Percentiles rank a stretch among this genome's conserved stretches.
Conservation (phyloP, 1,284 basidiomycete species). For the Leucoagaricus sp. region DNA sequence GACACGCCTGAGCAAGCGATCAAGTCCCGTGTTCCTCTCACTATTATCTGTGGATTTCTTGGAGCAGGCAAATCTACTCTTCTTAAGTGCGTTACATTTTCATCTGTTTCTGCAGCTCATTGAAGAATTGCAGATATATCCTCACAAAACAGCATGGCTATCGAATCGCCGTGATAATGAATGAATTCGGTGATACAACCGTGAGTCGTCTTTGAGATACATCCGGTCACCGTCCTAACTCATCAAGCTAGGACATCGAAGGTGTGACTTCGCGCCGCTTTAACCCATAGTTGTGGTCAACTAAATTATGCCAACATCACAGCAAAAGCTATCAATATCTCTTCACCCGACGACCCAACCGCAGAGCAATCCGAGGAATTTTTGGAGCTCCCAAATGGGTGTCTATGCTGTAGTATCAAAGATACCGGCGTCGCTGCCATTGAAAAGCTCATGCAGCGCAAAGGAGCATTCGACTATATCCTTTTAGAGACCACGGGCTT, state of each 20-base stretch:
- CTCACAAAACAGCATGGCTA: conserved; percentile 91
- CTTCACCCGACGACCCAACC: conserved; percentile 63
- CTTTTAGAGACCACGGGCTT: conserved; percentile 92
- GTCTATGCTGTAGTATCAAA: conserved; percentile 93
- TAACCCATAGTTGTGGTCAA: background rate
- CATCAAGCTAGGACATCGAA: conserved; percentile 58
- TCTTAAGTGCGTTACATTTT: conserved; percentile 53
- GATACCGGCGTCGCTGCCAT: conserved; percentile 90
- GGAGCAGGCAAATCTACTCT: conserved; percentile 92
- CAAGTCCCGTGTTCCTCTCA: conserved; percentile 73
- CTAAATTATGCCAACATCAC: conserved; percentile 7
- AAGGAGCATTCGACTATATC: conserved; percentile 90
- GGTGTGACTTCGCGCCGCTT: conserved; percentile 36
- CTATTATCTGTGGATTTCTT: conserved; percentile 89
- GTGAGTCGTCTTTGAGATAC: conserved; percentile 43
- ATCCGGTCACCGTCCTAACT: conserved; percentile 10
- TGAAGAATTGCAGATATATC: conserved; percentile 61
- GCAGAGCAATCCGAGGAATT: conserved; percentile 75
- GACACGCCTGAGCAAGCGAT: conserved; percentile 4
- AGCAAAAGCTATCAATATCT: conserved; percentile 80
- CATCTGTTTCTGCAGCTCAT: background rate
- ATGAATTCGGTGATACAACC: conserved; percentile 87
- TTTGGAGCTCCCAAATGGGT: conserved; percentile 90
- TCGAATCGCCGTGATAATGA: conserved; percentile 96
- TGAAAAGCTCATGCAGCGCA: conserved; percentile 81